phyloP scores from a whole-genome alignment of 1,284 basidiomycete genomes.

The Sanghuangporus baumii region DNA sequence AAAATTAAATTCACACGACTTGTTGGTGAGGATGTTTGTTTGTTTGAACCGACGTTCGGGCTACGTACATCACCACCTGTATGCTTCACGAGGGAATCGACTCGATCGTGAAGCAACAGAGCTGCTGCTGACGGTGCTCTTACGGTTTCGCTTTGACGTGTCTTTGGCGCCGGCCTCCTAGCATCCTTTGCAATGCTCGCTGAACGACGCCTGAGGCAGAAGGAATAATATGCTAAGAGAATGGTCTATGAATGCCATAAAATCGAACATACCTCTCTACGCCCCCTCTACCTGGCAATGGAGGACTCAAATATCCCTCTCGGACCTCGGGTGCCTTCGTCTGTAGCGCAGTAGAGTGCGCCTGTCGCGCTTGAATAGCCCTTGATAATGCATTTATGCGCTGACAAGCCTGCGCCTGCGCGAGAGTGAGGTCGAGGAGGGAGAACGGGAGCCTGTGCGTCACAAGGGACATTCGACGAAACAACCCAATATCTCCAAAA shows the following conservation, averaged over 20 bases:
- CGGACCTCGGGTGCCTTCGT: neutral
- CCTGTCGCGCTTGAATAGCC: neutral
- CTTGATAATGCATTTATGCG: neutral
- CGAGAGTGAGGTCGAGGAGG: constrained; percentile 6
- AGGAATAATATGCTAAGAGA: too few relatives aligned
- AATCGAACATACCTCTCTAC: neutral
- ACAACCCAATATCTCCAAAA: neutral
- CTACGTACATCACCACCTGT: neutral
- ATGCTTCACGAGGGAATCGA: neutral
- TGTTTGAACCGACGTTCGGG: neutral
- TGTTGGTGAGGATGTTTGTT: neutral
- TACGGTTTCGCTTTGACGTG: neutral
- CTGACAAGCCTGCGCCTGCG: neutral
- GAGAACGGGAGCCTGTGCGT: constrained; percentile 1
- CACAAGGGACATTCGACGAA: neutral
- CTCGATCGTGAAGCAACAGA: neutral
- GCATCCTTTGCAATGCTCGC: neutral
- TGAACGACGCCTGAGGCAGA: neutral
- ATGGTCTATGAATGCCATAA: too few relatives aligned
- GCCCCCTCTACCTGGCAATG: neutral
- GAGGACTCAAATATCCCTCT: neutral
- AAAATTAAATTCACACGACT: neutral
- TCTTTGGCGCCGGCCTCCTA: neutral
- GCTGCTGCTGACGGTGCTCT: neutral
- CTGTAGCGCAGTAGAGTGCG: constrained; percentile 3